Percentiles rank a stretch among this genome's conserved stretches.
These are phyloP conservation scores for Hemileccinum impolitum DNA, from an alignment of 768 basidiomycete genomes.

Conservation along the genomic window DNA sequence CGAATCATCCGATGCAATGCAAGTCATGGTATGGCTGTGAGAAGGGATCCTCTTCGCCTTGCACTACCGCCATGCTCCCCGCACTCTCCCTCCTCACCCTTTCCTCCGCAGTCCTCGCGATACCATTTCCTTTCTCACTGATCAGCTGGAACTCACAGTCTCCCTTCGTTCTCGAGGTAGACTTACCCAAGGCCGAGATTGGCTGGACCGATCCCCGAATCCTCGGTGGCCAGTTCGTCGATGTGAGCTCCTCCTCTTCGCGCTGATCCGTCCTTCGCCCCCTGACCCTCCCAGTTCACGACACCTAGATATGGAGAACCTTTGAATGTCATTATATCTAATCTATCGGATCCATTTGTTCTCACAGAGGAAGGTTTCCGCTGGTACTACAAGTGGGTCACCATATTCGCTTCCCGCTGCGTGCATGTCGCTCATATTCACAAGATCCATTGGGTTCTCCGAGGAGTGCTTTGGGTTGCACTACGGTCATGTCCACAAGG, in stretches of 20 bases:
- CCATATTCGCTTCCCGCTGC: background rate
- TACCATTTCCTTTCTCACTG: slow-evolving; percentile 11
- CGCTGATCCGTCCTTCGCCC: background rate
- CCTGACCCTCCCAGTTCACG: slow-evolving; percentile 49
- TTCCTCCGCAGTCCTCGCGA: slow-evolving; percentile 7
- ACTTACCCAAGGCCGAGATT: slow-evolving; percentile 21
- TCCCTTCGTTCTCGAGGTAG: slow-evolving; percentile 1
- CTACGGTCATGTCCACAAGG: slow-evolving; percentile 69
- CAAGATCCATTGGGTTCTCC: slow-evolving; percentile 76
- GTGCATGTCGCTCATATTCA: background rate
- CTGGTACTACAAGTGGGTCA: slow-evolving; percentile 58
- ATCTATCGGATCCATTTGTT: slow-evolving; percentile 72
- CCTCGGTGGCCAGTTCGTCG: slow-evolving; percentile 70
- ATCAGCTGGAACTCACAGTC: slow-evolving; percentile 11
- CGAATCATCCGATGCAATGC: background rate
- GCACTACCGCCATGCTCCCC: slow-evolving; percentile 14
- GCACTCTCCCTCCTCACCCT: slow-evolving; percentile 12
- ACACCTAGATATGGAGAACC: slow-evolving; percentile 70
- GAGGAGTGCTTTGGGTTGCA: slow-evolving; percentile 81
- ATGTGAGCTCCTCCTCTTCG: slow-evolving; percentile 47
- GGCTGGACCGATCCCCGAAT: slow-evolving; percentile 68
- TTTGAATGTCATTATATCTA: slow-evolving; percentile 79
- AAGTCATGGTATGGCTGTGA: background rate
- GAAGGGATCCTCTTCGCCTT: background rate
- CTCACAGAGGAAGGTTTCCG: slow-evolving; percentile 72